Evolutionary conservation across 441 rosid genomes (phyloP), one percentile per base, ranked within the genome.

Genomic region (Arabidopsis lyrata): DNA sequence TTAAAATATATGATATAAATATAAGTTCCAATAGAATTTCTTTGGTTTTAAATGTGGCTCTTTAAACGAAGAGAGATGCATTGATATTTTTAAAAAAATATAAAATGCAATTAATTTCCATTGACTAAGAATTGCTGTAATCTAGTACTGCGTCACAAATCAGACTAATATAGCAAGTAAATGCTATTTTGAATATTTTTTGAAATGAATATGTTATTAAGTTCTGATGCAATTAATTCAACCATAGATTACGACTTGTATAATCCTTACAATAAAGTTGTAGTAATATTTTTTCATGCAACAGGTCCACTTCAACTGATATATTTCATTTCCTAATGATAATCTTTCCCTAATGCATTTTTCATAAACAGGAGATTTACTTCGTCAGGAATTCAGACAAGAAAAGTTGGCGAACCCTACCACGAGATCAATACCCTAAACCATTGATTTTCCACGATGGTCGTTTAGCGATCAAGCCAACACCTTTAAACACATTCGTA

Each of bases 391-490:
- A 83, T 56, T 83, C 82, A 20, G 96, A 90, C 68, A 87, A 82
- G 74, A 73, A 73, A 55, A 81, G 57, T 10, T 90, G 94, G 90
- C 77, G 75, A 72, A 50, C 29, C 18, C 85, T 90, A 63, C 86
- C 88, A 22, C 38, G 77, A 60, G 76, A 82, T n/a, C 82, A 65
- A 63, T 84, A 86, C 77, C 88, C 88, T 50, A 87, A 85, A 63
- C 95, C 90, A 10, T 58, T 90, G 56, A 84, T 89, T 38, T 92
- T 90, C 81, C 98, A 90, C 42, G 96, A 89, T 49, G 89, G 96
- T 35, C 82, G 95, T 66, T 78, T 92, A 70, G 90, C 87, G 15
- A 78, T 85, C 73, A 82, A 82, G 68, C 98, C 97, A 66, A 85
- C 87, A 6, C 83, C 86, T 31, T 29, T 82, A 16, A 76, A 85